Evolutionary conservation across 768 basidiomycete genomes (phyloP), one percentile per base, ranked within the genome.

Genomic region (Gymnopilus junonius): DNA sequence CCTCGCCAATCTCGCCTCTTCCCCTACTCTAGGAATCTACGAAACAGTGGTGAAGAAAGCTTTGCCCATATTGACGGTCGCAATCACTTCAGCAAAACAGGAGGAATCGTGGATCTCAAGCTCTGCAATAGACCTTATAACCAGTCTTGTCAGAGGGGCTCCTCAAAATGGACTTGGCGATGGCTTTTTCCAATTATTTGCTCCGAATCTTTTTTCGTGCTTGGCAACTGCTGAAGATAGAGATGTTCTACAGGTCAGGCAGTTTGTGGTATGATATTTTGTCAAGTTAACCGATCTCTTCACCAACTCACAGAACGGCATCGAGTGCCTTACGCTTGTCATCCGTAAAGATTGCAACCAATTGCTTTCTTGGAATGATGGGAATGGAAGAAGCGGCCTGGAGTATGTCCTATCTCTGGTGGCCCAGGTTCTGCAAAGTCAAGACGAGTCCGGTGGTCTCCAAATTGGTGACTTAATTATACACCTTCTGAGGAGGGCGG

Each of bases 391-490:
- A 65, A 85, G 84, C 27, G 97, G 97, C 14, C 84, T 98, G 10
- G 86, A 90, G 35, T 82, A 88, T 62, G 83, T 92, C 15, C 81
- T 98, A 48, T 81, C 82, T 12, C 79, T 97, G 42, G 87, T 98
- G 35, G 93, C 91, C 27, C 87, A 85, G 64, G 84, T 93, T 46
- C 80, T 99, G 27, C 85, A 88, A 60, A 86, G 82, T 63, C 87
- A 92, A 65, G 92, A 95, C 64, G 97, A 99, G 75, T 91, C 95
- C 0, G 95, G 92, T 40, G 97, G 96, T 10, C 84, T 99, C 21
- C 91, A 92, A 56, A 91, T 98, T 50, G 97, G 97, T 20, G 97
- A 99, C 71, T 82, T 99, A 43, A 92, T 99, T 71, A 93, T 99
- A 66, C 95, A 98, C 69, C 80, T 99, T 25, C 81, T 99, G 53